phyloP scores from a whole-genome alignment of 805 yeast species.

The Pichia nanzhaoensis region DNA sequence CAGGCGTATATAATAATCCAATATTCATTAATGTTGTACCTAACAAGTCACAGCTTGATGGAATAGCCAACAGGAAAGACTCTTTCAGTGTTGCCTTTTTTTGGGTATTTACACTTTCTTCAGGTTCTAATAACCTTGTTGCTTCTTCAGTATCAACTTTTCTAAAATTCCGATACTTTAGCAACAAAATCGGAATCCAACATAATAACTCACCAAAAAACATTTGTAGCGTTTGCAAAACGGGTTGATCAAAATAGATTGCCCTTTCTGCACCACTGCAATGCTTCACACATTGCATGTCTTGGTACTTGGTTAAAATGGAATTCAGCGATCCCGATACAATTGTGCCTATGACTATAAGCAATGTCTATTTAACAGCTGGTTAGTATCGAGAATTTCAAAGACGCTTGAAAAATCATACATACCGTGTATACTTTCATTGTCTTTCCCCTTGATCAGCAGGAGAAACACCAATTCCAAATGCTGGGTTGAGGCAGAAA shows the following conservation, averaged over 20 bases:
- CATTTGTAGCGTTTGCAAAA: conserved; percentile 74
- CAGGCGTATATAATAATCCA: conserved; percentile 71
- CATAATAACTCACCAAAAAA: conserved; percentile 59
- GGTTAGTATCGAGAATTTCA: background rate
- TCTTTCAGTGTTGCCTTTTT: conserved; percentile 18
- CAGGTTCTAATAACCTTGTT: conserved; percentile 2
- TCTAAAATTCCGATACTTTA: background rate
- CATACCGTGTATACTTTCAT: background rate
- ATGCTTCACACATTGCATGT: conserved; percentile 58
- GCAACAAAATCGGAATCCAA: conserved; percentile 28
- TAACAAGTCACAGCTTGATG: conserved; percentile 62
- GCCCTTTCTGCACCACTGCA: conserved; percentile 45
- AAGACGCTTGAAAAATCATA: too few relatives aligned
- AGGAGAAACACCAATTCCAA: too few relatives aligned
- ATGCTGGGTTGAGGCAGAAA: too few relatives aligned
- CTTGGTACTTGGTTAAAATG: conserved; percentile 67
- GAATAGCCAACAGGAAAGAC: conserved; percentile 42
- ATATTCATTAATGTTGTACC: conserved; percentile 73
- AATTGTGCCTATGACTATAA: conserved; percentile 45
- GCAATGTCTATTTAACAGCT: conserved; percentile 21
- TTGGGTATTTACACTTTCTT: background rate
- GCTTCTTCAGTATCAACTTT: conserved; percentile 1
- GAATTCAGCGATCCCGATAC: conserved; percentile 70
- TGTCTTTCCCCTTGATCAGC: background rate
- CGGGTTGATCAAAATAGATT: conserved; percentile 65